These are phyloP conservation scores for Syzygium jambos DNA, from an alignment of 345 rosid species.

Conservation along the genomic window DNA sequence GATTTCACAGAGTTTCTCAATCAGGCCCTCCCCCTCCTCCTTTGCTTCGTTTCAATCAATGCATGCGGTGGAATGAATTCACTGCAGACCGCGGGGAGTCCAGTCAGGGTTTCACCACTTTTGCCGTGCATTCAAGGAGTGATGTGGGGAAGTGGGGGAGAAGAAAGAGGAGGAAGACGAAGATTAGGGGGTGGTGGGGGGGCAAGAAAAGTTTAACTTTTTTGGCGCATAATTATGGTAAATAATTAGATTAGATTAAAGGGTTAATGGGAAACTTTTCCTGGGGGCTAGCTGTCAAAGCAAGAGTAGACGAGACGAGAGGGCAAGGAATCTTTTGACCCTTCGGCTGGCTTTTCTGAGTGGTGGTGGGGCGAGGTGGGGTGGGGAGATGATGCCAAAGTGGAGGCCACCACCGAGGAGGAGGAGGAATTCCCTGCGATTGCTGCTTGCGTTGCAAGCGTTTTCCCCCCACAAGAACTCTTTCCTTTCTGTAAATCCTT, in stretches of 20 bases:
- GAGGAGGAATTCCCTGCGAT: not conserved
- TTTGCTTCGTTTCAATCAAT: not conserved
- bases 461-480: not conserved
- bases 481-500: too few species aligned
- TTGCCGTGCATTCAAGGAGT: not conserved
- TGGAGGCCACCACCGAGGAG: not conserved
- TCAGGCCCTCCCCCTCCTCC: not conserved
- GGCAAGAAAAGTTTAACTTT: not conserved
- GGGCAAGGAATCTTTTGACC: slow-evolving; percentile 60
- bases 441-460: not conserved
- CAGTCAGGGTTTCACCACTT: not conserved
- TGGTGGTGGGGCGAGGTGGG: not conserved
- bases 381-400: slow-evolving; percentile 27
- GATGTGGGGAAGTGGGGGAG: not conserved
- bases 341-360: slow-evolving; percentile 7
- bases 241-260: not conserved
- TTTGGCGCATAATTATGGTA: not conserved
- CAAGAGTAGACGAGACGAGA: slow-evolving; percentile 23
- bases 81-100: not conserved
- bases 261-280: slow-evolving; percentile 14
- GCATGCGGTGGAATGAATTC: not conserved
- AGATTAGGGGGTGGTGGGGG: not conserved
- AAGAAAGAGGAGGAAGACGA: not conserved
- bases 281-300: slow-evolving; percentile 24
- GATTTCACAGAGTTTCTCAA: too few species aligned